Evolutionary conservation across 345 rosid genomes (phyloP).

Genomic region (Boechera retrofracta): DNA sequence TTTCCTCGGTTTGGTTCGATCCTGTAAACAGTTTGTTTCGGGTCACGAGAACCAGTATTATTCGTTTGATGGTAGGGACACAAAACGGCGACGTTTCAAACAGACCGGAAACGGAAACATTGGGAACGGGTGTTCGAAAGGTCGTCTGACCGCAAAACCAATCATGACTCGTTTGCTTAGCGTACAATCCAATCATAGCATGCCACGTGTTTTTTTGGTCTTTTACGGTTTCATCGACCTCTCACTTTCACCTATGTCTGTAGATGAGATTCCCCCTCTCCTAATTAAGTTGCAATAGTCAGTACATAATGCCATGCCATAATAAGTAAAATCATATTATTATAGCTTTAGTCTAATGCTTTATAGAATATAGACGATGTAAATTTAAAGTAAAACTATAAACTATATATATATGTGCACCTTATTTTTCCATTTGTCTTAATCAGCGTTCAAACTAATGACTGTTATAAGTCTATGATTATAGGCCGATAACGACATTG

Average conservation of each 20-base stretch:
- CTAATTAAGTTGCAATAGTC: conserved; percentile 8
- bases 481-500: conserved; percentile 27
- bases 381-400: neutral
- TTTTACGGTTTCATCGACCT: conserved; percentile 33
- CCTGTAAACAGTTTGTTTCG: too few relatives aligned
- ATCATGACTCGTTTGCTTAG: conserved; percentile 36
- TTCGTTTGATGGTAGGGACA: neutral
- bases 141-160: conserved; percentile 40
- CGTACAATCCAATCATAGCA: neutral
- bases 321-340: neutral
- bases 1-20: too few relatives aligned
- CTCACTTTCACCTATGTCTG: conserved; percentile 37
- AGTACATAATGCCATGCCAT: conserved; percentile 22
- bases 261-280: conserved; percentile 39
- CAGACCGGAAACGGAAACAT: conserved; percentile 40
- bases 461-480: conserved; percentile 17
- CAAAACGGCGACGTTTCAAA: conserved; percentile 13
- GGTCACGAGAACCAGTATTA: neutral
- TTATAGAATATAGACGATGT: neutral
- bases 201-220: conserved; percentile 11
- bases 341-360: neutral
- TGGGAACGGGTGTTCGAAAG: conserved; percentile 42
- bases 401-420: conserved; percentile 7
- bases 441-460: conserved; percentile 26
- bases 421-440: conserved; percentile 29